Percentiles rank a stretch among this genome's conserved stretches.
phyloP scores from a whole-genome alignment of 2,329 filamentous ascomycete genomes.

The Stromatinia cepivora region DNA sequence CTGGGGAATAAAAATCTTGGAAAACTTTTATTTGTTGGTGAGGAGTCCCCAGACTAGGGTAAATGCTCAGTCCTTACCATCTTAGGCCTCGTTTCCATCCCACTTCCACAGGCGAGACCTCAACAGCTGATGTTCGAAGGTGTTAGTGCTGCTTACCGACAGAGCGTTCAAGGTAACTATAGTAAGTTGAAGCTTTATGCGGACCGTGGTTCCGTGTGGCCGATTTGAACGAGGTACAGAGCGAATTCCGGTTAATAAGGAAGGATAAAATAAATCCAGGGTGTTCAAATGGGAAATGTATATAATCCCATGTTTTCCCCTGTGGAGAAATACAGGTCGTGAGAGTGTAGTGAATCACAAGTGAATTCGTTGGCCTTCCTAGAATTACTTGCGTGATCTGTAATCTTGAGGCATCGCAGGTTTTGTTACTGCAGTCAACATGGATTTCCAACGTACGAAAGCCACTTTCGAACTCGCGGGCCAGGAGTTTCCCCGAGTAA shows the following conservation, averaged over 20 bases:
- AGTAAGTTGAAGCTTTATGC: not conserved
- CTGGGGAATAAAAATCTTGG: constrained; percentile 16
- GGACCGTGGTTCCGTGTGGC: constrained; percentile 18
- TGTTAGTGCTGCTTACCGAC: constrained; percentile 11
- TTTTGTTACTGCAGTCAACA: constrained; percentile 13
- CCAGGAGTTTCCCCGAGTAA: constrained; percentile 42
- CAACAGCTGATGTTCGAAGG: constrained; percentile 6
- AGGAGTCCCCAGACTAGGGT: constrained; percentile 13
- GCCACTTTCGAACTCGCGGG: constrained; percentile 38
- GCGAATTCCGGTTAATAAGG: constrained; percentile 5
- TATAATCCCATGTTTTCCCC: not conserved
- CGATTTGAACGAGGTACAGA: constrained; percentile 5
- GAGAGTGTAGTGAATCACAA: not conserved
- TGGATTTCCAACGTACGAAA: constrained; percentile 31
- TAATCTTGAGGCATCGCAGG: constrained; percentile 4
- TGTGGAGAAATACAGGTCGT: not conserved
- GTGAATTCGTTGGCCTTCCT: not conserved
- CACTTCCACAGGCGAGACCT: not conserved
- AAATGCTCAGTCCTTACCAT: not conserved
- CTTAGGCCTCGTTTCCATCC: not conserved
- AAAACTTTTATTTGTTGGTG: not conserved
- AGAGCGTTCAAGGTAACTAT: constrained; percentile 6
- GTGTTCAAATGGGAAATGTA: not conserved
- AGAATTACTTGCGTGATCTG: not conserved
- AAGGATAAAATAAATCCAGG: not conserved